Evolutionary conservation across 331 rosid genomes (phyloP).

Genomic region (Quercus phellos): DNA sequence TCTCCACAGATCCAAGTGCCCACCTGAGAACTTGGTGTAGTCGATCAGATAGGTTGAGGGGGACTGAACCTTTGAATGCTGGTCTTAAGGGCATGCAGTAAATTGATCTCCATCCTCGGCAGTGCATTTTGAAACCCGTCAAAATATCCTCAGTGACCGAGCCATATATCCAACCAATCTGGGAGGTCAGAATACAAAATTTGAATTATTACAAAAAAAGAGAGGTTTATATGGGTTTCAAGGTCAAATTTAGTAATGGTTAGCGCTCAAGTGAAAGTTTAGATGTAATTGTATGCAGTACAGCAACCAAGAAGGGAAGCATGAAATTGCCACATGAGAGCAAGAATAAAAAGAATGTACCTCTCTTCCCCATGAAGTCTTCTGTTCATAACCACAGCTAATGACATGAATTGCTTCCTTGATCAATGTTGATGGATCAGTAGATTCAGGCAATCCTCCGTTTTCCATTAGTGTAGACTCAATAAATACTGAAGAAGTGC

Average conservation of each 20-base stretch:
- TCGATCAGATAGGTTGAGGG: constrained; percentile 87
- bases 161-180: constrained; percentile 99
- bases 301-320: not conserved
- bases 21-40: constrained; percentile 97
- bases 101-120: constrained; percentile 98
- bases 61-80: constrained; percentile 98
- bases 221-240: not conserved
- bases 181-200: constrained; percentile 16
- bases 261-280: not conserved
- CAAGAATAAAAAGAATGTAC: constrained; percentile 30
- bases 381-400: constrained; percentile 91
- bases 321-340: not conserved
- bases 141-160: constrained; percentile 97
- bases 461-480: constrained; percentile 94
- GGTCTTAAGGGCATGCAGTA: constrained; percentile 98
- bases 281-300: not conserved
- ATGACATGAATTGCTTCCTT: constrained; percentile 98
- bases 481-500: constrained; percentile 81
- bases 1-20: constrained; percentile 99
- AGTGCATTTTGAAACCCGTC: constrained; percentile 98
- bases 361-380: constrained; percentile 98
- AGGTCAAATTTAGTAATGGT: not conserved
- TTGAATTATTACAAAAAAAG: not conserved
- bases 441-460: constrained; percentile 81
- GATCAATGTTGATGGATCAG: constrained; percentile 66